Evolutionary conservation across 2,329 filamentous ascomycete genomes (phyloP).

Genomic region (Botrytis paeoniae): DNA sequence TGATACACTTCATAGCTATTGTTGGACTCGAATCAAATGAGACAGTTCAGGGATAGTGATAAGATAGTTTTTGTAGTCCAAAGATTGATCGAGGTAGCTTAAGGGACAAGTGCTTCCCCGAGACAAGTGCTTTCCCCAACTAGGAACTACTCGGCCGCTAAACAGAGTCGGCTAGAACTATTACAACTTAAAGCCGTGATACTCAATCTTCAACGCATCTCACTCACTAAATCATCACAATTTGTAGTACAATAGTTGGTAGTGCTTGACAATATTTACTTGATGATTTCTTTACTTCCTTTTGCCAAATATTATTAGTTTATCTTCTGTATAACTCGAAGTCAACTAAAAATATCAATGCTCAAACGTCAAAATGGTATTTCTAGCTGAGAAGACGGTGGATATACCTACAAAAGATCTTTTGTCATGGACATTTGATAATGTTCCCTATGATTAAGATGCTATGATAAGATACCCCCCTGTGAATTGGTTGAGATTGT

Average conservation of each 20-base stretch:
- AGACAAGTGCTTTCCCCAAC: not conserved
- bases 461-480: not conserved
- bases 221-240: not conserved
- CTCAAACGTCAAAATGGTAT: conserved; percentile 1
- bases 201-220: not conserved
- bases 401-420: conserved; percentile 30
- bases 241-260: not conserved
- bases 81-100: not conserved
- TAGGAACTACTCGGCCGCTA: not conserved
- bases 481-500: not conserved
- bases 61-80: not conserved
- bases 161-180: not conserved
- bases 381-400: conserved; percentile 19
- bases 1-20: not conserved
- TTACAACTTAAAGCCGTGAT: not conserved
- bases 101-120: not conserved
- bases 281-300: not conserved
- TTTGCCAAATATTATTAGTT: not conserved
- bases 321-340: not conserved
- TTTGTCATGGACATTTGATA: conserved; percentile 32
- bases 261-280: not conserved
- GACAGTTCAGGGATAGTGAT: not conserved
- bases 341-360: not conserved
- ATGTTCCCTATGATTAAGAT: conserved; percentile 29
- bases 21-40: not conserved